Evolutionary conservation across 345 rosid species (phyloP), one percentile per base, ranked within the genome.

Genomic region (Salix suchowensis): DNA sequence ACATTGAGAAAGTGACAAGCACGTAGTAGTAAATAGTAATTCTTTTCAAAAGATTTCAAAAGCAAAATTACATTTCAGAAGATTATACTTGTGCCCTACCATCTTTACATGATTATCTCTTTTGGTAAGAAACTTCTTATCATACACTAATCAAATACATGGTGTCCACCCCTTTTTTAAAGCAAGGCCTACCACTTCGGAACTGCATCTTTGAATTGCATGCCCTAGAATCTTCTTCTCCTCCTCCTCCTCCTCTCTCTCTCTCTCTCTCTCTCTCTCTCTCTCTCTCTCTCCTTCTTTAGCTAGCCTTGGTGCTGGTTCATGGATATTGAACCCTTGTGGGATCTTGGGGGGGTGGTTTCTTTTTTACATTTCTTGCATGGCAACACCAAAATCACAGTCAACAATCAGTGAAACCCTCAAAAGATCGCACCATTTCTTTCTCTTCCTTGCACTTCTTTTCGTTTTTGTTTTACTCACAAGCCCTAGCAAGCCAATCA

Each of bases 301-400:
- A 76, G 86, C 83, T 58, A 44, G 65, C 78, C 83, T 76, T 79
- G 87, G 85, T 68, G 82, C 89, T 90, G 93, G 98, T 91, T 94
- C 83, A 94, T 95, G 97, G 98, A 92, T 95, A 91, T 91, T 90
- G 97, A 90, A 87, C 92, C 96, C 94, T 88, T 92, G 85, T 89
- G 95, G 94, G 86, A 84, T 86, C 86, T 88, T 88, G 84, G 93
- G 95, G 95, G 97, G 96, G 91, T 86, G 94, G 91, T 85, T 88
- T 71, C 55, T 85, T 90, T 83, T 80, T 82, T 76, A 34, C 0
- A n/a, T 24, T 75, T 77, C 86, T 87, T 89, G 92, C 90, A 91
- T 90, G 98, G 98, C 97, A 86, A 75, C 91, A 76, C 77, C 88
- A 73, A 85, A 82, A 74, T 76, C 86, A 42, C 69, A 72, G 65